Evolutionary conservation across 2,329 filamentous ascomycete species (phyloP).

Genomic region (Trichoderma sp.): DNA sequence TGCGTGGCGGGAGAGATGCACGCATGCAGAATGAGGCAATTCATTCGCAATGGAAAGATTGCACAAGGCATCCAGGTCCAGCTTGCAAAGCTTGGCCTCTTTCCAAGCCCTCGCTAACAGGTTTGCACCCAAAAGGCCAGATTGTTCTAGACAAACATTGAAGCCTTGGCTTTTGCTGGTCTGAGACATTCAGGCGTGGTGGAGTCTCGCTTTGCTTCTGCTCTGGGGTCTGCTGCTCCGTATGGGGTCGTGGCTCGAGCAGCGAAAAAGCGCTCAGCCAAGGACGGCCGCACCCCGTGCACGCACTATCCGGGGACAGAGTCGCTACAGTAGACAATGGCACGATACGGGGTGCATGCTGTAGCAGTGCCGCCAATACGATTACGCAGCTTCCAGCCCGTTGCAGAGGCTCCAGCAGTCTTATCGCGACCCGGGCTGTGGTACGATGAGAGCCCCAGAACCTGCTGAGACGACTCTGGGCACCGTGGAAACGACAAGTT

Average conservation of each 20-base stretch:
- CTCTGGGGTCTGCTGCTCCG: slow-evolving; percentile 2
- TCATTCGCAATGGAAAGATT: not conserved
- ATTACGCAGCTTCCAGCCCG: not conserved
- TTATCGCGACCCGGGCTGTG: not conserved
- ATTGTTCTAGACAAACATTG: slow-evolving; percentile 7
- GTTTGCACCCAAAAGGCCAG: not conserved
- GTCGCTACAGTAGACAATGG: not conserved
- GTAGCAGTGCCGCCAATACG: not conserved
- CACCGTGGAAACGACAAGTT: not conserved
- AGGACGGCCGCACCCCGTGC: slow-evolving; percentile 7
- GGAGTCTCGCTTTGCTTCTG: not conserved
- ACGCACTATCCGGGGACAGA: slow-evolving; percentile 6
- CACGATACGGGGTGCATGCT: not conserved
- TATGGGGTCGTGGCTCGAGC: slow-evolving; percentile 21
- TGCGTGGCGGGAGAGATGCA: not conserved
- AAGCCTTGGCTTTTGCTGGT: slow-evolving; percentile 1
- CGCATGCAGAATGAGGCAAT: slow-evolving; percentile 8
- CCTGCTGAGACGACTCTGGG: not conserved
- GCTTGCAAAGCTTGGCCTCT: not conserved
- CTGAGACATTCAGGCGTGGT: slow-evolving; percentile 21
- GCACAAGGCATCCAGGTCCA: not conserved
- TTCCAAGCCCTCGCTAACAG: slow-evolving; percentile 3
- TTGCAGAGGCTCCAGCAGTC: not conserved
- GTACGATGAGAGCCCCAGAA: not conserved
- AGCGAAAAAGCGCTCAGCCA: slow-evolving; percentile 18